Evolutionary conservation across 116 monocot genomes (phyloP).

Genomic region (Trichopus zeylanicus): DNA sequence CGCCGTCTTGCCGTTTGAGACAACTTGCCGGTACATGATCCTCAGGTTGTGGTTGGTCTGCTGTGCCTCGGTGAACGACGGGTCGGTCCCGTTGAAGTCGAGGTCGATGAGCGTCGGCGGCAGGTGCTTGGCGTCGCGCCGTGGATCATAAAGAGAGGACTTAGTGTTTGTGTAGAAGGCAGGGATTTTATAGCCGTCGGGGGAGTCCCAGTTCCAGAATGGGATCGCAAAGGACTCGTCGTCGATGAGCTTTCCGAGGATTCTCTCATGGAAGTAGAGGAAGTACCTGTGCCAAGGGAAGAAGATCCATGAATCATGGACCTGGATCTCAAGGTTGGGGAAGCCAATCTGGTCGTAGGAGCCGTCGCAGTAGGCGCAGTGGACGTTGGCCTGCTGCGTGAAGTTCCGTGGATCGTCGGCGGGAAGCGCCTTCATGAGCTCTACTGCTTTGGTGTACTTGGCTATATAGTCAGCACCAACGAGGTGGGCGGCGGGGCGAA

Average conservation of each 20-base stretch:
- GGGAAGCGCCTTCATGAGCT: constrained; percentile 34
- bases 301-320: constrained; percentile 43
- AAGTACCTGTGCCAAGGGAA: constrained; percentile 39
- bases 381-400: constrained; percentile 41
- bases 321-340: constrained; percentile 18
- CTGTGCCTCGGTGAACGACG: not conserved
- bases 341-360: constrained; percentile 39
- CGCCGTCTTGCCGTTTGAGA: constrained; percentile 7
- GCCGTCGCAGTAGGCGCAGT: constrained; percentile 65
- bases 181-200: constrained; percentile 33
- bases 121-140: constrained; percentile 9
- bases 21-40: constrained; percentile 19
- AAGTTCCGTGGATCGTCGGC: constrained; percentile 38
- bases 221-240: constrained; percentile 37
- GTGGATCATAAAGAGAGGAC: constrained; percentile 10
- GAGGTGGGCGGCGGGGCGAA: constrained; percentile 42
- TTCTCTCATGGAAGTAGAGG: constrained; percentile 44
- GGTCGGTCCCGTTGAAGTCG: not conserved
- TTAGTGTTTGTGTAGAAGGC: constrained; percentile 9
- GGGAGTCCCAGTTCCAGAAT: constrained; percentile 51
- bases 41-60: constrained; percentile 5
- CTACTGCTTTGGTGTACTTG: constrained; percentile 33
- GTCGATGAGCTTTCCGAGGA: constrained; percentile 41
- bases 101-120: constrained; percentile 11
- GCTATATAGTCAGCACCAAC: constrained; percentile 24